phyloP scores from a whole-genome alignment of 345 rosid genomes.

The Populus ilicifolia region DNA sequence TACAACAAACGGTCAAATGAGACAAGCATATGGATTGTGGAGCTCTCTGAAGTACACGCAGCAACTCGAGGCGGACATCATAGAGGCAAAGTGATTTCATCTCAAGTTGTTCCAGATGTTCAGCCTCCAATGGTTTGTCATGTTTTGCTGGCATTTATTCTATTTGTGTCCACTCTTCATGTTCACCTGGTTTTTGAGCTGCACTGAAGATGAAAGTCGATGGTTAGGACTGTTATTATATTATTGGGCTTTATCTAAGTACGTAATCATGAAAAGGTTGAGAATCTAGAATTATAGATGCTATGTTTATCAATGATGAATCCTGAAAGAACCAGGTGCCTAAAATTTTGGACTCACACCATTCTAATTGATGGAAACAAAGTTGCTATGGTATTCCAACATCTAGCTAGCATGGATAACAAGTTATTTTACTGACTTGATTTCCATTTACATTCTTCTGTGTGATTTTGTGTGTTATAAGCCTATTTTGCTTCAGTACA shows the following conservation, averaged over 20 bases:
- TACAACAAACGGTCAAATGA: conserved; percentile 80
- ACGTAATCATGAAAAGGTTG: background rate
- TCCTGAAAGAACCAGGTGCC: background rate
- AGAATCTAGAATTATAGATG: background rate
- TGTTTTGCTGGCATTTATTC: background rate
- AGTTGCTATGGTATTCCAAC: background rate
- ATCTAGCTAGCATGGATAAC: background rate
- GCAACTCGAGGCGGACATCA: conserved; percentile 90
- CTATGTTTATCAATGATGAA: background rate
- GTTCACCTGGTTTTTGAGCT: background rate
- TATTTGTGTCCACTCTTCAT: background rate
- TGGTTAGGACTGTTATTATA: background rate
- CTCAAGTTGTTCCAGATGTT: conserved; percentile 70
- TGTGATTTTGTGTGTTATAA: background rate
- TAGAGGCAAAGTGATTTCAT: conserved; percentile 82
- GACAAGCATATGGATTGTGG: conserved; percentile 80
- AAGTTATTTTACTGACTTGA: background rate
- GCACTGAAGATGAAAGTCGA: background rate
- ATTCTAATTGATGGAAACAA: background rate
- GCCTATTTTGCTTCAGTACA: background rate
- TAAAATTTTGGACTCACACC: background rate
- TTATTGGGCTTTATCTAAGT: background rate
- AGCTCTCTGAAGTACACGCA: conserved; percentile 88
- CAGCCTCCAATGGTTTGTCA: conserved; percentile 86
- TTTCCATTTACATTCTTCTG: background rate